Base-by-base conservation (phyloP, 164 flowering plant species). In the Echeveria elegans region DNA sequence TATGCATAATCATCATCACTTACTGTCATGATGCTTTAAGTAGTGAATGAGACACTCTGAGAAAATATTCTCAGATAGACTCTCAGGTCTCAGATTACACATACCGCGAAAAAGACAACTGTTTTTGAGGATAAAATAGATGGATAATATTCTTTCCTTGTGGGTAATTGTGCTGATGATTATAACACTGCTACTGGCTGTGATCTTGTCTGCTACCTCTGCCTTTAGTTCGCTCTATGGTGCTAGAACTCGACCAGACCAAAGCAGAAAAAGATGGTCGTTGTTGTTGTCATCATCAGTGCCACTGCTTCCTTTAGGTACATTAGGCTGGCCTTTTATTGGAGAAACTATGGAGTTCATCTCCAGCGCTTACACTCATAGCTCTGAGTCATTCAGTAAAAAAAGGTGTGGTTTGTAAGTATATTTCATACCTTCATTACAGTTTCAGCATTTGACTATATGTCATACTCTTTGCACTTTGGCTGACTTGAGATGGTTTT, bases 361-460 rank as follows among this genome's bases (percentile, higher is more conserved):
- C 11, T 40, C 45, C 15, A 7, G 45, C 11, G 45, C 45, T 40
- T 40, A 40, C 7, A 40, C 45, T 40, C 82, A 84, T 72, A 79
- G 72, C 31, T 97, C 98, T 2, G 94, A 90, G 72, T 80, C 71
- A 72, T 93, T 93, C 82, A 83, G 89, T 92, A 81, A 88, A 65
- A 88, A 83, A 53, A 89, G 97, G 2, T 85, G 96, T 40, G 70
- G 64, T 53, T 62, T 75, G 97, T 93, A 40, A 40, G 14, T 80
- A 31, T 53, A 16, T 10, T 50, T 24, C 28, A 5, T 36, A n/a
- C 23, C 0, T 60, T 7, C 45, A 0, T 36, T 36, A 36, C 1
- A 40, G 11, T 40, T 40, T 40, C 15, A 8, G 15, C 15, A 11
- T 40, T 40, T 2, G 5, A 40, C 0, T 0, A 7, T 40, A 7